Base-by-base conservation (phyloP, 2,329 filamentous ascomycete genomes). In the Sphaerulina musiva region DNA sequence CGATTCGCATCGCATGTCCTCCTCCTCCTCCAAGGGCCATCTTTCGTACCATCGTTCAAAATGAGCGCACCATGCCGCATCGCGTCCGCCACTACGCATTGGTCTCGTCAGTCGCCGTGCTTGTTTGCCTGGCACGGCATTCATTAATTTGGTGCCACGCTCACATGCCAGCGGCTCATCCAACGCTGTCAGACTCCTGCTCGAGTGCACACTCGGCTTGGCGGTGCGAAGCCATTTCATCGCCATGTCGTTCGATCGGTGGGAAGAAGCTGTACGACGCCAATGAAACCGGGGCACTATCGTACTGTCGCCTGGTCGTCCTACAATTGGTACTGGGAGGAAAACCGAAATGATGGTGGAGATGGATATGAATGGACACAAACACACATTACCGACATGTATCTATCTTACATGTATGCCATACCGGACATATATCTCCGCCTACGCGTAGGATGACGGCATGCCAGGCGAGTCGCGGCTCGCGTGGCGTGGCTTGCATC, bases 81-180 rank as follows among this genome's bases (percentile, higher is more conserved):
- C 17, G 74, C 74, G 64, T 76, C 72, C 62, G 74, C 66, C 51
- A 77, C 73, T 75, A 55, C 46, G 26, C 5, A 29, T 4, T 29
- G 3, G 36, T 34, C 38, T 11, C 43, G 50, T 66, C 56, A 65
- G 60, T 52, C 14, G 44, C 29, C 12, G 12, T 31, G 14, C 14
- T 17, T 17, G 14, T 17, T 17, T 17, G 14, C 14, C 14, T 17
- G 14, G 14, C 14, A 17, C 14, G 14, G 14, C 14, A 20, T 20
- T 20, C 20, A 20, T 20, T 20, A 2, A 20, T 20, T 20, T 4
- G 20, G 20, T 20, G 20, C 2, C 36, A 17, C 29, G 11, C 74
- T 85, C 79, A 59, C 83, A 62, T 80, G 77, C 60, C 78, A 79
- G 76, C 46, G 80, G 72, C 69, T 85, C 82, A 58, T 78, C 76